Percentiles rank a stretch among this genome's conserved stretches.
Conservation (phyloP, 2,329 filamentous ascomycete genomes). For the Alternaria conjuncta region DNA sequence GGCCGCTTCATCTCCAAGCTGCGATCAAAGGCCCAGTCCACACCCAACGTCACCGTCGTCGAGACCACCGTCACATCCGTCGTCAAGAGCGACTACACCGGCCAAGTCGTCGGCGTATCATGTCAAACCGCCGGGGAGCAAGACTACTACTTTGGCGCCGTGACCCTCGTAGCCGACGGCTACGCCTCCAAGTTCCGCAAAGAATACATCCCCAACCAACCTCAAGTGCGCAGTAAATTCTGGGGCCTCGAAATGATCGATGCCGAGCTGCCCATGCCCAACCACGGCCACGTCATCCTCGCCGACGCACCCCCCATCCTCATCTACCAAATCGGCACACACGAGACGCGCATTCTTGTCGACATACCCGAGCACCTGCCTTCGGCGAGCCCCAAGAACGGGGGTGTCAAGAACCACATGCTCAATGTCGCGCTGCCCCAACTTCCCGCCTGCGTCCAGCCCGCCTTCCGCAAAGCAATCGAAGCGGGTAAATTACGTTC, state of each 20-base stretch:
- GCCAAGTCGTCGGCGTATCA: slow-evolving; percentile 83
- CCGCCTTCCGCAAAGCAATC: slow-evolving; percentile 77
- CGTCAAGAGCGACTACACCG: slow-evolving; percentile 70
- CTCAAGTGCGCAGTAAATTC: slow-evolving; percentile 83
- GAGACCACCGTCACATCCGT: slow-evolving; percentile 85
- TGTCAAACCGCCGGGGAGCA: slow-evolving; percentile 68
- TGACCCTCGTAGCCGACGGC: slow-evolving; percentile 91
- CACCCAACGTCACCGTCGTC: slow-evolving; percentile 86
- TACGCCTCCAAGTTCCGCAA: slow-evolving; percentile 93
- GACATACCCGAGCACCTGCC: slow-evolving; percentile 83
- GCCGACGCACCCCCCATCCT: slow-evolving; percentile 79
- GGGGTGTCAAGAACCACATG: slow-evolving; percentile 86
- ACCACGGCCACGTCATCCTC: slow-evolving; percentile 88
- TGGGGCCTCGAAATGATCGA: slow-evolving; percentile 93
- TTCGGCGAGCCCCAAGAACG: slow-evolving; percentile 73
- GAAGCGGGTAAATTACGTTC: slow-evolving; percentile 78
- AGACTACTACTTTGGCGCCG: slow-evolving; percentile 82
- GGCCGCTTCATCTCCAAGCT: slow-evolving; percentile 88
- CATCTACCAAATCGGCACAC: slow-evolving; percentile 95
- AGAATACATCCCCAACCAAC: slow-evolving; percentile 70
- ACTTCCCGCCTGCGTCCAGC: slow-evolving; percentile 73
- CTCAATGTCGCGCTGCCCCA: slow-evolving; percentile 78
- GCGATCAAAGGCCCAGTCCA: slow-evolving; percentile 73
- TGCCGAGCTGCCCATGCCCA: slow-evolving; percentile 74
- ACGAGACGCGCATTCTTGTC: slow-evolving; percentile 88